A percentile compares a stretch with the other conserved stretches of the same genome.
Conservation (phyloP, 495 filamentous ascomycete species). For the Hypoxylon perforatum region DNA sequence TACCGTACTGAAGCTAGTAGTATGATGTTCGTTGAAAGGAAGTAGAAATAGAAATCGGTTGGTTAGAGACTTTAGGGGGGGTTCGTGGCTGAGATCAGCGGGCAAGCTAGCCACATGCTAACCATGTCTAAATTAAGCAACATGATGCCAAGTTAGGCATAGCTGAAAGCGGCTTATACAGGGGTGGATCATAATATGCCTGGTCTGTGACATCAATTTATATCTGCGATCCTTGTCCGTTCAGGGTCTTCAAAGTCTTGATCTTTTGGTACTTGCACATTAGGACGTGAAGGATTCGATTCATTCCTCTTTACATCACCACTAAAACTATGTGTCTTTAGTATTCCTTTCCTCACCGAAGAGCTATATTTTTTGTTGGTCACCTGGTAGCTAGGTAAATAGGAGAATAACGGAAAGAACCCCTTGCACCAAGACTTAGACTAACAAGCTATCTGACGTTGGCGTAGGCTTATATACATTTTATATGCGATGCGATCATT, state of each 20-base stretch:
- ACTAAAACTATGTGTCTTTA: neutral
- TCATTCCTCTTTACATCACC: constrained; percentile 2
- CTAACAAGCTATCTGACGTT: too few species aligned
- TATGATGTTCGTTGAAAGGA: neutral
- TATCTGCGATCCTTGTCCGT: neutral
- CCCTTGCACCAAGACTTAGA: too few species aligned
- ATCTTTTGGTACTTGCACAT: neutral
- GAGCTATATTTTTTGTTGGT: too few species aligned
- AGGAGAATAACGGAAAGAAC: too few species aligned
- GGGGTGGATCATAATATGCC: neutral
- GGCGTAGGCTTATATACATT: too few species aligned
- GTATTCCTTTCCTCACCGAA: neutral
- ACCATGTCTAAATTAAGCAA: neutral
- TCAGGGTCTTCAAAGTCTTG: neutral
- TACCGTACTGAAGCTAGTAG: neutral
- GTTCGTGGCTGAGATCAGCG: constrained; percentile 1
- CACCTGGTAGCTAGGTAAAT: too few species aligned
- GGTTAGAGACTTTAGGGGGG: neutral
- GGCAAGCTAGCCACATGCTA: constrained; percentile 1
- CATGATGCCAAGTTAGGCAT: neutral
- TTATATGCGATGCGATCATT: too few species aligned
- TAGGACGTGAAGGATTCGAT: neutral
- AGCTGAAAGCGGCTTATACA: neutral
- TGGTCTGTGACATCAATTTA: neutral
- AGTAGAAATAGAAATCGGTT: neutral